Base-by-base conservation (phyloP, 768 basidiomycete species). In the Calocybe cyanea region DNA sequence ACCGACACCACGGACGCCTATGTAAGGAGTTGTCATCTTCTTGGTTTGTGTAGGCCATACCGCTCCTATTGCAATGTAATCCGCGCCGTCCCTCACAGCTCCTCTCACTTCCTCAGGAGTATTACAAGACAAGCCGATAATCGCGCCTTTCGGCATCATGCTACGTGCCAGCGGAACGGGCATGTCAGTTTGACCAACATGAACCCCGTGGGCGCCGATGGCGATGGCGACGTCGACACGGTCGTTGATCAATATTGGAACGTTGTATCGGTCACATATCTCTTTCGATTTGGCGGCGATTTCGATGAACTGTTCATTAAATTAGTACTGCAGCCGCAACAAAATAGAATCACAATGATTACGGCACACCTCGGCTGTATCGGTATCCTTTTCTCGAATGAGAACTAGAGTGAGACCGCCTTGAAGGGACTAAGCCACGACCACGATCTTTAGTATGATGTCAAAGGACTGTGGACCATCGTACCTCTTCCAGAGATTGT, bases 321-420 rank as follows among this genome's bases (percentile, higher is more conserved):
- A 41, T 33, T 18, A 38, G 40, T 24, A 28, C 11, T 43, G 13
- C 19, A 40, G 17, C 5, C 21, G 32, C 21, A 30, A 14, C 13
- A n/a, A 15, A 8, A 24, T 25, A 30, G 19, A 14, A 18, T 28
- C n/a, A 7, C 63, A 78, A 55, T n/a, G n/a, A n/a, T n/a, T n/a
- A n/a, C n/a, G n/a, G n/a, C n/a, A n/a, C 38, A 87, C 91, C 65
- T 92, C 87, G 18, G 76, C 75, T 0, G 92, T 94, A 50, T 93
- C 91, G 0, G 76, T 65, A 9, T 78, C 64, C 63, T 97, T 97
- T 64, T 97, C 94, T 28, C 92, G 76, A 14, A 95, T 72, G 64
- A 96, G 94, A 4, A 96, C 90, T 38, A 94, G 58, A 1, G 91
- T 92, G 1, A 95, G 92, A 2, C 92, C 93, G 8, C 93, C 93